phyloP scores from a whole-genome alignment of 2,329 filamentous ascomycete genomes.

The Chaetomium sp. region DNA sequence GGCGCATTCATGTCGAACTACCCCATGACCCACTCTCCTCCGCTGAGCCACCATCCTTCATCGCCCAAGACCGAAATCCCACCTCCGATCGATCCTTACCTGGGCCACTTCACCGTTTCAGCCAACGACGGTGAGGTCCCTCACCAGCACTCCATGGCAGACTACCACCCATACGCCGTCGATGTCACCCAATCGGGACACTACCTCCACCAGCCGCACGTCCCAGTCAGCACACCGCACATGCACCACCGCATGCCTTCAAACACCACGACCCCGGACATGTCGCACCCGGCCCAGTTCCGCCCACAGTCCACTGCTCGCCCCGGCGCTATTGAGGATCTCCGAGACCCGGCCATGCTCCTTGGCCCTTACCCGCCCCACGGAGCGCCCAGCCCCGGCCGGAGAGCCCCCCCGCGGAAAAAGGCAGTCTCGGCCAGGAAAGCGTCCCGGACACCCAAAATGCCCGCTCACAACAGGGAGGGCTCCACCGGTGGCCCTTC shows the following conservation, averaged over 20 bases:
- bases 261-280: conserved; percentile 18
- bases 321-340: conserved; percentile 22
- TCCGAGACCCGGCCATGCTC: conserved; percentile 18
- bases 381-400: conserved; percentile 14
- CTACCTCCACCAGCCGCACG: conserved; percentile 13
- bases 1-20: conserved; percentile 31
- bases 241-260: conserved; percentile 21
- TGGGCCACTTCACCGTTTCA: conserved; percentile 34
- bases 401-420: conserved; percentile 17
- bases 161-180: conserved; percentile 18
- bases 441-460: conserved; percentile 16
- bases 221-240: conserved; percentile 13
- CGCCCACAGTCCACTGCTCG: conserved; percentile 13
- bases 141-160: conserved; percentile 24
- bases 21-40: conserved; percentile 30
- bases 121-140: conserved; percentile 26
- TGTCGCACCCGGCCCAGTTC: conserved; percentile 21
- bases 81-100: conserved; percentile 30
- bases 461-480: conserved; percentile 11
- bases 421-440: conserved; percentile 17
- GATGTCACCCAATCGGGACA: conserved; percentile 10
- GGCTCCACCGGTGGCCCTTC: conserved; percentile 5
- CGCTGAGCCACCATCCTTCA: conserved; percentile 24
- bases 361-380: conserved; percentile 17
- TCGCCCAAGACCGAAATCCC: conserved; percentile 31